These are phyloP conservation scores for Fagopyrum esculentum DNA, from an alignment of 148 eudicot genomes.

Conservation along the genomic window DNA sequence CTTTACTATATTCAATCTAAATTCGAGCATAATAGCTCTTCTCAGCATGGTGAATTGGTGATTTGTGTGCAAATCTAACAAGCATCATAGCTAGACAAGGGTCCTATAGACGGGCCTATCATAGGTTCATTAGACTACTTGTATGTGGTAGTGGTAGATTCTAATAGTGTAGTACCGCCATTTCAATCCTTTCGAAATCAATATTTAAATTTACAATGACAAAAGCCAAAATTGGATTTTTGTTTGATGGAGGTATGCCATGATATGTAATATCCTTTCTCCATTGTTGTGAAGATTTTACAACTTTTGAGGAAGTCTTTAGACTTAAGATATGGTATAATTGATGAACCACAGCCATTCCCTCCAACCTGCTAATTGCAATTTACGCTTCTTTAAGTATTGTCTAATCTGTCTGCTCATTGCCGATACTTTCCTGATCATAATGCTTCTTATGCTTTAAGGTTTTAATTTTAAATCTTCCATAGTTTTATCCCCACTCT, in stretches of 20 bases:
- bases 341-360: background rate
- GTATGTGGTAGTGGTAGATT: background rate
- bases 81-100: background rate
- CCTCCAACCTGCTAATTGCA: background rate
- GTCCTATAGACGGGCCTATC: background rate
- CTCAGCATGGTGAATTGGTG: background rate
- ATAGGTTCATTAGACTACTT: background rate
- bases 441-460: background rate
- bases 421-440: background rate
- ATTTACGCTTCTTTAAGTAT: background rate
- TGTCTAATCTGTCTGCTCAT: background rate
- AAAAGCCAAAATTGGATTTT: background rate
- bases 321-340: background rate
- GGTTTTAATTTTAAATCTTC: background rate
- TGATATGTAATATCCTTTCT: too few species aligned
- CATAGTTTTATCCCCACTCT: background rate
- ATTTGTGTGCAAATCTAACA: background rate
- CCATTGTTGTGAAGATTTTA: background rate
- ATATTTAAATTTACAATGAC: background rate
- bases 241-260: too few species aligned
- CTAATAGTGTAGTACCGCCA: background rate
- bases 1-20: background rate
- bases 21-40: background rate
- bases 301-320: background rate
- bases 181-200: background rate